These are phyloP conservation scores for Lactarius sp. DNA, from an alignment of 768 basidiomycete species.

Conservation along the genomic window DNA sequence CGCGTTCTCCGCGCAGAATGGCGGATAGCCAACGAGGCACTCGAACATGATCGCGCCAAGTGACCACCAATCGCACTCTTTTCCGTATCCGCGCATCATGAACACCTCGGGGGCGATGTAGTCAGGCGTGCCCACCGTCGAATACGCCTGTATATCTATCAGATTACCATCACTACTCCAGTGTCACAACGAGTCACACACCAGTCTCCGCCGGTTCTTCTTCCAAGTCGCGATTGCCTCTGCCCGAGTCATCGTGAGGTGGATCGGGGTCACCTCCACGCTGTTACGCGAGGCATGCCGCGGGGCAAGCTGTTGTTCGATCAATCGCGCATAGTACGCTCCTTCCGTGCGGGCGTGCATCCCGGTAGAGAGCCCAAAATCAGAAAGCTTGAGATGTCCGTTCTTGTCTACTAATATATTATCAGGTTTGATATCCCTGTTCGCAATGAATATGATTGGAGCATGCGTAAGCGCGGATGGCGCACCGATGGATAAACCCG, in stretches of 20 bases:
- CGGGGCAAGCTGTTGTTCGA: slow-evolving; percentile 53
- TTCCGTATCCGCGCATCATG: slow-evolving; percentile 90
- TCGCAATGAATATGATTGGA: slow-evolving; percentile 10
- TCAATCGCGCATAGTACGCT: slow-evolving; percentile 84
- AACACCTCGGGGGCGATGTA: slow-evolving; percentile 98
- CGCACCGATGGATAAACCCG: slow-evolving; percentile 95
- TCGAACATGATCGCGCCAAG: slow-evolving; percentile 99
- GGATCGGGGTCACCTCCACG: slow-evolving; percentile 95
- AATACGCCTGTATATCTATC: slow-evolving; percentile 66
- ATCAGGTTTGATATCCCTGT: slow-evolving; percentile 97
- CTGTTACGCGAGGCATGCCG: slow-evolving; percentile 73
- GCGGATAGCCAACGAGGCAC: slow-evolving; percentile 94
- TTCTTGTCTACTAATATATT: slow-evolving; percentile 98
- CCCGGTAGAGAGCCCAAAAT: slow-evolving; percentile 97
- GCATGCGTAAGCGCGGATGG: not conserved
- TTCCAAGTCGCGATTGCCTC: slow-evolving; percentile 98
- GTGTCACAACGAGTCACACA: slow-evolving; percentile 33
- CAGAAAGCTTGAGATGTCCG: slow-evolving; percentile 96
- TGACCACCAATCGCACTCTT: slow-evolving; percentile 99
- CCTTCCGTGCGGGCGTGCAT: slow-evolving; percentile 98
- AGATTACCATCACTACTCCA: not conserved
- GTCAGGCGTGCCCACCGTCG: slow-evolving; percentile 96
- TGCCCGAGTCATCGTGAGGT: slow-evolving; percentile 90
- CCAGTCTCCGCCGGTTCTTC: slow-evolving; percentile 92
- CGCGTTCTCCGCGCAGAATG: slow-evolving; percentile 93